Base-by-base conservation (phyloP, 176 grass and related monocot species). In the Tuctoria greenei region DNA sequence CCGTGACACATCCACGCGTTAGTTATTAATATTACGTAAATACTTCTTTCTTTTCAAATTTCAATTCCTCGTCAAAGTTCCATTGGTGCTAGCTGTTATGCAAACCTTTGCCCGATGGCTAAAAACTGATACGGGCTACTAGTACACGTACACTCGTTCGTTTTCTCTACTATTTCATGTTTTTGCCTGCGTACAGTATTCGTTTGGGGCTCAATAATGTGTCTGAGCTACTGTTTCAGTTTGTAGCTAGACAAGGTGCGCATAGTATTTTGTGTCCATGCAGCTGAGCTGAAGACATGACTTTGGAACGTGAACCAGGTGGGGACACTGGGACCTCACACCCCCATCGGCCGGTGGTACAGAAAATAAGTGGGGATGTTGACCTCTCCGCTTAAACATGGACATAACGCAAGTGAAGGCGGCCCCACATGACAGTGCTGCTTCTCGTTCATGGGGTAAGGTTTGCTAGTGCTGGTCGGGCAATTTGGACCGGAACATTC, bases 401-500 rank as follows among this genome's bases (percentile, higher is more conserved):
- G 14, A 27, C n/a, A n/a, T n/a, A n/a, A n/a, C n/a, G n/a, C n/a
- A n/a, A n/a, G n/a, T n/a, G n/a, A n/a, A n/a, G n/a, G n/a, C n/a
- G n/a, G n/a, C n/a, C 50, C 80, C 74, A 18, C 1, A 5, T 28
- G 57, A 57, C 86, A 75, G 47, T 39, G 69, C 4, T 7, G 0
- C 15, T 9, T 17, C 24, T 2, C 0, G 5, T 3, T 7, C 15
- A 10, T 6, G 11, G 28, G 40, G 14, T 52, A 34, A 18, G 7
- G 0, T n/a, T n/a, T 14, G 24, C 10, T 27, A 20, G 62, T 45
- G 62, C 62, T 4, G 26, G 45, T 74, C 26, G 16, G 27, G 55
- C 35, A 37, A 38, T 69, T 76, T 74, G n/a, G 69, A 44, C 18
- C 55, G 62, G 75, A 84, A 88, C 75, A 80, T 84, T 84, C 21